Evolutionary conservation across 805 yeast species (phyloP).

Genomic region (Saccharomycopsis schoenii): DNA sequence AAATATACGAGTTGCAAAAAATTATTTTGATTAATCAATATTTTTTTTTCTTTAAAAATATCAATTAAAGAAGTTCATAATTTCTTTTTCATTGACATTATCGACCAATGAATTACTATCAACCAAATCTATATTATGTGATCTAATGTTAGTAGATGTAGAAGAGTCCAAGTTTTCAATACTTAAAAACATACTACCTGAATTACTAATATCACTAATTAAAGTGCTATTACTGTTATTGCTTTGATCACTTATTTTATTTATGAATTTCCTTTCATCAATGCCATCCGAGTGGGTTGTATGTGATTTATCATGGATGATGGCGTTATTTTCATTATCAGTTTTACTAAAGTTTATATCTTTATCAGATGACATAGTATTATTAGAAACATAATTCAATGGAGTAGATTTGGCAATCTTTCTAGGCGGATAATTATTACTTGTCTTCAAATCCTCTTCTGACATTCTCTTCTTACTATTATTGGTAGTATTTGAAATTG

Average conservation of each 20-base stretch:
- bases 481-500: background rate
- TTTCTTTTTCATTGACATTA: background rate
- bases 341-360: background rate
- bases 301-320: background rate
- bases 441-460: background rate
- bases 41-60: background rate
- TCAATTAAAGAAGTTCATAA: background rate
- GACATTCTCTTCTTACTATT: background rate
- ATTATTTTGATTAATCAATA: background rate
- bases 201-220: background rate
- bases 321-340: background rate
- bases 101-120: background rate
- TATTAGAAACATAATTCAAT: background rate
- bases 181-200: background rate
- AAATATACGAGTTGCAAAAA: background rate
- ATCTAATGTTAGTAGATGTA: background rate
- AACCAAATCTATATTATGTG: background rate
- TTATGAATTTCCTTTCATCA: background rate
- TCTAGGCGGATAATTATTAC: background rate
- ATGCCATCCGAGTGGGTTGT: too few relatives aligned
- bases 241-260: background rate
- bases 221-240: background rate
- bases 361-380: background rate
- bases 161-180: background rate
- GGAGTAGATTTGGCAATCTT: background rate